A percentile compares a stretch with the other conserved stretches of the same genome.
phyloP scores from a whole-genome alignment of 805 yeast species.

The Sugiyamaella lignohabitans region DNA sequence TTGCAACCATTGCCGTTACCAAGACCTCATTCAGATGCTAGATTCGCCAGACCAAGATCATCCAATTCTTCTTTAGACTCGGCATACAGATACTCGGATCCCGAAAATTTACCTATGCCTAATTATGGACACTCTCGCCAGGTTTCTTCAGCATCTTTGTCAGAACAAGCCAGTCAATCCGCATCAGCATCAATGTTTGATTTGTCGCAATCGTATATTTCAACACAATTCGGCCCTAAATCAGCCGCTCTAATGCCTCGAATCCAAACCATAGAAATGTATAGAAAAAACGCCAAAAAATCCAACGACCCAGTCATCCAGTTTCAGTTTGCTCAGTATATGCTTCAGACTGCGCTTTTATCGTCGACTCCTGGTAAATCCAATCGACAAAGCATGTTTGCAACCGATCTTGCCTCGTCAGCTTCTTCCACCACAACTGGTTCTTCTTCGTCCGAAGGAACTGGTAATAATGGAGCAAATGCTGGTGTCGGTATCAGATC shows the following conservation, averaged over 20 bases:
- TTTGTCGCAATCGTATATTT: constrained; percentile 23
- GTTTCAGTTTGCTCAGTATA: constrained; percentile 85
- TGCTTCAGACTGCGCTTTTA: constrained; percentile 72
- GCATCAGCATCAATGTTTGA: constrained; percentile 25
- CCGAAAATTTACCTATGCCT: neutral
- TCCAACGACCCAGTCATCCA: constrained; percentile 81
- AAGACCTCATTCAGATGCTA: no score
- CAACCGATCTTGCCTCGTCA: neutral
- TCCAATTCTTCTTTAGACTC: neutral
- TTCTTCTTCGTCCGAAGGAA: constrained; percentile 2
- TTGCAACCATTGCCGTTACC: neutral
- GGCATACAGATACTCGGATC: neutral
- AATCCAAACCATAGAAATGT: constrained; percentile 77
- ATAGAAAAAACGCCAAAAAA: constrained; percentile 77
- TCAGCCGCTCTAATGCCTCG: constrained; percentile 52
- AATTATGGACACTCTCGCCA: constrained; percentile 7
- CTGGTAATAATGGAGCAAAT: neutral
- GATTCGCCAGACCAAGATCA: no score
- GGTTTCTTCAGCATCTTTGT: constrained; percentile 14
- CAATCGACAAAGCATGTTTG: constrained; percentile 1
- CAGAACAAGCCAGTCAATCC: constrained; percentile 16
- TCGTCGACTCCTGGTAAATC: constrained; percentile 17
- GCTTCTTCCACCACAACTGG: constrained; percentile 8
- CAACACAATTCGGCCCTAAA: constrained; percentile 21
- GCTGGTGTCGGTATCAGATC: neutral